Evolutionary conservation across 2,329 filamentous ascomycete species (phyloP).

Genomic region (Didymella pinodella): DNA sequence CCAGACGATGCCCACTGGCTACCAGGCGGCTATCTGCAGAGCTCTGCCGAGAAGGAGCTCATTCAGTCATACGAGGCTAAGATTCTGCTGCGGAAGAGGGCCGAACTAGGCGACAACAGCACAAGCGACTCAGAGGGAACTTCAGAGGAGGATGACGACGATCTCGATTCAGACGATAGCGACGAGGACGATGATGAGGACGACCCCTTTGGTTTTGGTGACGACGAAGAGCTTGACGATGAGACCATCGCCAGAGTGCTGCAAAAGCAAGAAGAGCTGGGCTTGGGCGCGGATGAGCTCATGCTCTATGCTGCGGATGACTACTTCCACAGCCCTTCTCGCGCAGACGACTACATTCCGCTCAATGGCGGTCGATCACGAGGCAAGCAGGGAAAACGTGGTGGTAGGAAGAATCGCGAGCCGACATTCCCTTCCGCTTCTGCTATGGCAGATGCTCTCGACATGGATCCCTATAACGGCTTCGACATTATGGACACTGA

Average conservation of each 20-base stretch:
- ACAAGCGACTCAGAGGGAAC: slow-evolving; percentile 28
- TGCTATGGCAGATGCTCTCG: slow-evolving; percentile 65
- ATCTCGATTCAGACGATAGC: slow-evolving; percentile 49
- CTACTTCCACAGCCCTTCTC: slow-evolving; percentile 43
- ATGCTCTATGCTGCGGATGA: slow-evolving; percentile 63
- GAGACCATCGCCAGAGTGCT: slow-evolving; percentile 69
- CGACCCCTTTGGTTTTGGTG: slow-evolving; percentile 41
- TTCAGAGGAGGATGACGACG: slow-evolving; percentile 46
- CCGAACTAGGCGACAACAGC: slow-evolving; percentile 29
- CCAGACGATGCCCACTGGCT: slow-evolving; percentile 62
- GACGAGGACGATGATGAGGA: slow-evolving; percentile 51
- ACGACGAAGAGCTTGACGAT: slow-evolving; percentile 60
- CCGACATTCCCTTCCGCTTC: slow-evolving; percentile 61
- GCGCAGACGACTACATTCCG: slow-evolving; percentile 20
- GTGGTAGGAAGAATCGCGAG: slow-evolving; percentile 25
- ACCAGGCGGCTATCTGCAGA: slow-evolving; percentile 40
- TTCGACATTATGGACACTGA: slow-evolving; percentile 89
- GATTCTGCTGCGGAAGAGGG: slow-evolving; percentile 24
- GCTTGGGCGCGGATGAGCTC: slow-evolving; percentile 66
- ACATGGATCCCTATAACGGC: slow-evolving; percentile 69
- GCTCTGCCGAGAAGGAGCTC: slow-evolving; percentile 33
- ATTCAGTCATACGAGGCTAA: slow-evolving; percentile 41
- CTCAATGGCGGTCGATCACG: slow-evolving; percentile 38
- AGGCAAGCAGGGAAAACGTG: slow-evolving; percentile 33
- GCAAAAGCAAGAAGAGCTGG: slow-evolving; percentile 69